Base-by-base conservation (phyloP, 2,329 filamentous ascomycete genomes). In the Fusarium sp. region DNA sequence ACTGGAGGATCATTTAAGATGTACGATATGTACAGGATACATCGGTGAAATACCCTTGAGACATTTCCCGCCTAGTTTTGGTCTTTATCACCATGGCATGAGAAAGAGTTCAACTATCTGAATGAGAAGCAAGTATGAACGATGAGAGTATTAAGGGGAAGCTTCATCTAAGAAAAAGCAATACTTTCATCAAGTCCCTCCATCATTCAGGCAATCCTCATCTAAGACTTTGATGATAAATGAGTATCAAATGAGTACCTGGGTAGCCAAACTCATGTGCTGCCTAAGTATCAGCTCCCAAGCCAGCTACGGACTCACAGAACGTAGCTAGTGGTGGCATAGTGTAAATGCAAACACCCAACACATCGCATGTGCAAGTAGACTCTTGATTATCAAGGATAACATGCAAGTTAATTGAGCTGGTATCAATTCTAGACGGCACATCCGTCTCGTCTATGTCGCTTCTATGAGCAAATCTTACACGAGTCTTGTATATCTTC, bases 401-500 rank as follows among this genome's bases (percentile, higher is more conserved):
- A 56, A 64, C 25, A 25, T 57, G 30, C 23, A 70, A 61, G 48
- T 41, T 52, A 13, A 41, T 74, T 72, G 61, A 43, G 57, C 56
- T 69, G 65, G 65, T 66, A 69, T 74, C 71, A 77, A 77, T 69
- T 77, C 67, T 70, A 68, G 74, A 77, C 68, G 72, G 70, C 43
- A 63, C 35, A 52, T 23, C 67, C 54, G 62, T 30, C 67, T 74
- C 67, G 39, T 75, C 67, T 78, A 75, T 73, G 23, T 77, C 69
- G 65, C 63, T 70, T 79, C 76, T 79, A 77, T 75, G 67, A 76
- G 76, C 71, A 76, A 71, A 77, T 77, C 72, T 68, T 78, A 77
- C 76, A 74, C 54, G 56, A 58, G 11, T 67, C 63, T 65, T 57
- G 52, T 74, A 61, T 70, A 64, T 64, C 48, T 60, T 59, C 41